These are phyloP conservation scores for Rhinocladiella mackenziei DNA, from an alignment of 2,329 filamentous ascomycete genomes.

Conservation along the genomic window DNA sequence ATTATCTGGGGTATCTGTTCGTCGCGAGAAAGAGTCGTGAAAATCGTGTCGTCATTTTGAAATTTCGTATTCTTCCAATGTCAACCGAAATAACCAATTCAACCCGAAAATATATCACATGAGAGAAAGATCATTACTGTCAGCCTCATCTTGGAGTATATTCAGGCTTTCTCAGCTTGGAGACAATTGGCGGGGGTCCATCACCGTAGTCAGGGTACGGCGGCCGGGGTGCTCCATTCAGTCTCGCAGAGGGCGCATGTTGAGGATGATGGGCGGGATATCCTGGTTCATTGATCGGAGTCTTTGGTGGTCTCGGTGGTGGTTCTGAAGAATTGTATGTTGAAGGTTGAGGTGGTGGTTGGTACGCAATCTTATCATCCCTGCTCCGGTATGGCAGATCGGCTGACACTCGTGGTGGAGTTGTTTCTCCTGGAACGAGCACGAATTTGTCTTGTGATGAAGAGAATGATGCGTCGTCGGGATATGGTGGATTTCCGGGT, in stretches of 20 bases:
- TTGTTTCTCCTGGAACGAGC: slow-evolving; percentile 58
- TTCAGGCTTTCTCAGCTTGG: slow-evolving; percentile 80
- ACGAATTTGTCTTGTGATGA: slow-evolving; percentile 66
- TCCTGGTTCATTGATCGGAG: slow-evolving; percentile 51
- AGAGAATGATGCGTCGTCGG: slow-evolving; percentile 36
- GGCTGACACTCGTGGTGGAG: slow-evolving; percentile 21
- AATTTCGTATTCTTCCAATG: no score
- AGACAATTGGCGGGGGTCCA: slow-evolving; percentile 70
- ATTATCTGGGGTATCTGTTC: no score
- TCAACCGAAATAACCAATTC: no score
- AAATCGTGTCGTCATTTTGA: no score
- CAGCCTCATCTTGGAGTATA: slow-evolving; percentile 39
- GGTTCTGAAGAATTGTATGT: slow-evolving; percentile 40
- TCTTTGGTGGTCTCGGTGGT: slow-evolving; percentile 73
- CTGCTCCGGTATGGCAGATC: slow-evolving; percentile 36
- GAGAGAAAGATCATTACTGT: no score
- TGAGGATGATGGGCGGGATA: slow-evolving; percentile 12
- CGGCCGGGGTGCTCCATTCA: slow-evolving; percentile 29
- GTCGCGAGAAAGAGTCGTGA: no score
- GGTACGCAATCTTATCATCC: slow-evolving; percentile 35
- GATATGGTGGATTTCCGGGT: slow-evolving; percentile 37
- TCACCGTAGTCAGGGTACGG: slow-evolving; percentile 81
- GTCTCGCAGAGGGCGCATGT: slow-evolving; percentile 38
- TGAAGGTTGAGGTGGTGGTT: slow-evolving; percentile 33
- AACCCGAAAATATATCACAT: no score